phyloP scores from a whole-genome alignment of 768 basidiomycete genomes.

The Gymnopilus junonius region DNA sequence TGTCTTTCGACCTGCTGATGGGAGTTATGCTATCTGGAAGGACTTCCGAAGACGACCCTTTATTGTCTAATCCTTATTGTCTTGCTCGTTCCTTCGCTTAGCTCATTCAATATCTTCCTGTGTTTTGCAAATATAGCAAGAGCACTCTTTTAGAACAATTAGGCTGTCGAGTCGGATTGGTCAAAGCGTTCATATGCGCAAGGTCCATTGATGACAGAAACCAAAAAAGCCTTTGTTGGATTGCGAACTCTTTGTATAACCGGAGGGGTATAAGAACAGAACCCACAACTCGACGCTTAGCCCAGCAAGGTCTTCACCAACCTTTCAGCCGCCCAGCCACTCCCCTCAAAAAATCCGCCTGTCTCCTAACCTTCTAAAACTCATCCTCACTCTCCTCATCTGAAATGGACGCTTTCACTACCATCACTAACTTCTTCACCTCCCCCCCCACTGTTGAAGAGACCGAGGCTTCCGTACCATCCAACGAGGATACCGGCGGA shows the following conservation, averaged over 20 bases:
- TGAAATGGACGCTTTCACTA: slow-evolving; percentile 31
- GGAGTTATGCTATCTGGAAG: neutral
- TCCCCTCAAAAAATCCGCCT: neutral
- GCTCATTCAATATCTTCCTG: neutral
- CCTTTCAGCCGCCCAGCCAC: neutral
- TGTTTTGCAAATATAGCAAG: slow-evolving; percentile 7
- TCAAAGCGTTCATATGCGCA: neutral
- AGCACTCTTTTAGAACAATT: slow-evolving; percentile 22
- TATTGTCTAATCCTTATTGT: slow-evolving; percentile 18
- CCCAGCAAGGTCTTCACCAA: neutral
- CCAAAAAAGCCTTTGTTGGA: neutral
- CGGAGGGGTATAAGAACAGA: slow-evolving; percentile 5
- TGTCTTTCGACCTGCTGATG: slow-evolving; percentile 18
- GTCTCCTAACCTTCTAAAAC: slow-evolving; percentile 6
- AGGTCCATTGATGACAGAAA: neutral
- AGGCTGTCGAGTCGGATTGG: neutral
- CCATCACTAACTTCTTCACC: slow-evolving; percentile 24
- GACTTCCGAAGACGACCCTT: neutral
- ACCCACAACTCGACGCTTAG: neutral
- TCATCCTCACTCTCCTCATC: slow-evolving; percentile 11
- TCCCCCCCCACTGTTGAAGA: slow-evolving; percentile 18
- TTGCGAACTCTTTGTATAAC: neutral
- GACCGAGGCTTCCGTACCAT: neutral
- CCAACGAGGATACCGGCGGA: slow-evolving; percentile 20
- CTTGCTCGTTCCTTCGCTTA: slow-evolving; percentile 3